Evolutionary conservation across 192 early-diverging fungal genomes (phyloP).

Genomic region (Phlyctochytrium arcticum): DNA sequence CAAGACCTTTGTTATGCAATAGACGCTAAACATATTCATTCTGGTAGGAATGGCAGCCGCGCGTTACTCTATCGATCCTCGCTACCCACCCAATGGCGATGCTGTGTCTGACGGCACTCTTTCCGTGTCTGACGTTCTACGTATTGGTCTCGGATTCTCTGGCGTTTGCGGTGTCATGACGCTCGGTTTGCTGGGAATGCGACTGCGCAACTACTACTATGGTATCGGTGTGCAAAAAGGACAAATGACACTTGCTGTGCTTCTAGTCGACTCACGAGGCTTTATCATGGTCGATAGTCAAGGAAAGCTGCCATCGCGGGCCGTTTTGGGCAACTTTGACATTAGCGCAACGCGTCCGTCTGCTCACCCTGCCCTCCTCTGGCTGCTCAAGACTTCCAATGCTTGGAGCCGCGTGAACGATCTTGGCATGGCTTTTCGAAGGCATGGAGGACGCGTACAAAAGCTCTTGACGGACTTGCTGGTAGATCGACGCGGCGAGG

Average conservation of each 20-base stretch:
- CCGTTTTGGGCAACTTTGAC: slow-evolving; percentile 8
- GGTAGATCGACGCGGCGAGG: not conserved
- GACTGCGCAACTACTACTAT: slow-evolving; percentile 1
- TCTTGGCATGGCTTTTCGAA: not conserved
- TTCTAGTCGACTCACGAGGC: slow-evolving; percentile 4
- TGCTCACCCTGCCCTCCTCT: slow-evolving; percentile 15
- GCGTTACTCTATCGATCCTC: not conserved
- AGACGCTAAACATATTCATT: not conserved
- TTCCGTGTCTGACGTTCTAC: not conserved
- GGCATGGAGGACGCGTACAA: not conserved
- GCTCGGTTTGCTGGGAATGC: not conserved
- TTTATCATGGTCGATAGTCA: not conserved
- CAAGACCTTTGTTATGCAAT: not conserved
- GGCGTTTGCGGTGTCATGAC: slow-evolving; percentile 8
- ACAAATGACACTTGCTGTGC: not conserved
- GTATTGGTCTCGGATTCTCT: slow-evolving; percentile 1
- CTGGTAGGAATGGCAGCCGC: slow-evolving; percentile 6
- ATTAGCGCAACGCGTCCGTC: not conserved
- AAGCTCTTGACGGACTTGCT: slow-evolving; percentile 4
- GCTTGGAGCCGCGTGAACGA: not conserved
- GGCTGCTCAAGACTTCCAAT: slow-evolving; percentile 4
- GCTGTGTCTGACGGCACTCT: not conserved
- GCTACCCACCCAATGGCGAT: not conserved
- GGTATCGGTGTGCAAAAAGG: not conserved
- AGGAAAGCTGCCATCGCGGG: slow-evolving; percentile 1